Percentiles rank a stretch among this genome's conserved stretches.
Conservation (phyloP, 352 stramenopile species). For the Phytophthora podocarpi region DNA sequence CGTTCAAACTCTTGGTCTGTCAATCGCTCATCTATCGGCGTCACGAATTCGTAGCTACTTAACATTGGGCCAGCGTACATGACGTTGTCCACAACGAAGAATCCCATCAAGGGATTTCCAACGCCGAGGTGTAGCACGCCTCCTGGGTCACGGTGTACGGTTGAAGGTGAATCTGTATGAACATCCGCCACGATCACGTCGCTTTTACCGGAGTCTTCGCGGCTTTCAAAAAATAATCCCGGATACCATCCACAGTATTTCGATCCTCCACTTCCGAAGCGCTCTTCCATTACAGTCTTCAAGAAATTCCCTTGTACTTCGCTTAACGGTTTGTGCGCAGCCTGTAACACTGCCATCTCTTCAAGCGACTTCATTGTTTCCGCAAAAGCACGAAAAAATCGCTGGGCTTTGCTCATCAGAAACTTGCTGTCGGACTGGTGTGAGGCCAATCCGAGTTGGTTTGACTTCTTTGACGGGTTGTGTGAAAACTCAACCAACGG, state of each 20-base stretch:
- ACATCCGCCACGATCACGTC: slow-evolving; percentile 19
- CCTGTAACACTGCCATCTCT: neutral
- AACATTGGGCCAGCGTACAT: slow-evolving; percentile 19
- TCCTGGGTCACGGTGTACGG: slow-evolving; percentile 6
- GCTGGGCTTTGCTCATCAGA: neutral
- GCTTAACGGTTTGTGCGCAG: neutral
- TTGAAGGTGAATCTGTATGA: slow-evolving; percentile 6
- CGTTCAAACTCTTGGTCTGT: slow-evolving; percentile 1
- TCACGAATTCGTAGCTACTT: slow-evolving; percentile 25
- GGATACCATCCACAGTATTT: slow-evolving; percentile 25
- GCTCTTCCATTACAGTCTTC: slow-evolving; percentile 33
- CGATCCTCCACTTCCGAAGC: slow-evolving; percentile 1
- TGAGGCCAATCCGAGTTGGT: neutral
- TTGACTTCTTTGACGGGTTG: neutral
- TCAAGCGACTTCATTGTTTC: slow-evolving; percentile 18
- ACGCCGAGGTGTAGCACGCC: slow-evolving; percentile 15
- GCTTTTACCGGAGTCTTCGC: slow-evolving; percentile 19
- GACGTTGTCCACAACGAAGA: slow-evolving; percentile 15
- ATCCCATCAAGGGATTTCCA: slow-evolving; percentile 1
- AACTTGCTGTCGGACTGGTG: neutral
- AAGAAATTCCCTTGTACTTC: slow-evolving; percentile 21
- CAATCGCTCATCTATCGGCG: slow-evolving; percentile 6
- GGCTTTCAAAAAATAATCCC: slow-evolving; percentile 10
- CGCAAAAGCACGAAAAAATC: slow-evolving; percentile 6
- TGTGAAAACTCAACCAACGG: slow-evolving; percentile 3